Base-by-base conservation (phyloP, 257 asterid species). In the Scutellaria galericulata region DNA sequence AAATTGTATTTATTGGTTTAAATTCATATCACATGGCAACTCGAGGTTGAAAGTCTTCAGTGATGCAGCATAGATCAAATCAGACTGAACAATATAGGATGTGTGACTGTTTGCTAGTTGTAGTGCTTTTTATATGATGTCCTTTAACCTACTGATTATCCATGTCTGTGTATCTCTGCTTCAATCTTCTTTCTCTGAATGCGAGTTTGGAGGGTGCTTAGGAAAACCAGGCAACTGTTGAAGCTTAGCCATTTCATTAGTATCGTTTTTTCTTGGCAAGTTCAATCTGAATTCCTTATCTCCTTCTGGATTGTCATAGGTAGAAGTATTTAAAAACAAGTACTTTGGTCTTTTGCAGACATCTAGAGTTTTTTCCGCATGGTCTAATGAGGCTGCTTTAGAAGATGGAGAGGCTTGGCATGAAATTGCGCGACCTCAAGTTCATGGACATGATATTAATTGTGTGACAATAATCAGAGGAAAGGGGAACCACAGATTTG, bases 381-480 rank as follows among this genome's bases (percentile, higher is more conserved):
- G 99, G 98, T 66, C 66, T 65, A 76, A 73, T 61, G 64, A 72
- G 37, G 37, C 37, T 31, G 37, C 37, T 31, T 3, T 31, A 74
- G 82, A 78, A 68, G 81, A 73, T 64, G 75, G 73, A 78, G 96
- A 84, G 67, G 82, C 85, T 55, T 94, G 99, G 99, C 90, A 90
- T 87, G 99, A 94, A 89, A 94, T 94, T 75, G 98, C 97, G 31
- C 89, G 99, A 22, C 97, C 99, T 42, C 99, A 94, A 77, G 99
- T 94, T 83, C 99, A 94, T 56, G 98, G 98, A 11, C 99, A 94
- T 77, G 99, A 94, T 83, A 87, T 94, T 53, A 91, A 91, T 70
- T 94, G 99, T 73, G 93, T 87, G 79, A 77, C 98, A 53, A 45
- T 89, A 54, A 82, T 89, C 52, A 73, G 78, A 77, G 98, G 95